Percentiles rank a stretch among this genome's conserved stretches.
Evolutionary conservation across 176 grass and related monocot genomes (phyloP).

Genomic region (Aegilops speltoides): DNA sequence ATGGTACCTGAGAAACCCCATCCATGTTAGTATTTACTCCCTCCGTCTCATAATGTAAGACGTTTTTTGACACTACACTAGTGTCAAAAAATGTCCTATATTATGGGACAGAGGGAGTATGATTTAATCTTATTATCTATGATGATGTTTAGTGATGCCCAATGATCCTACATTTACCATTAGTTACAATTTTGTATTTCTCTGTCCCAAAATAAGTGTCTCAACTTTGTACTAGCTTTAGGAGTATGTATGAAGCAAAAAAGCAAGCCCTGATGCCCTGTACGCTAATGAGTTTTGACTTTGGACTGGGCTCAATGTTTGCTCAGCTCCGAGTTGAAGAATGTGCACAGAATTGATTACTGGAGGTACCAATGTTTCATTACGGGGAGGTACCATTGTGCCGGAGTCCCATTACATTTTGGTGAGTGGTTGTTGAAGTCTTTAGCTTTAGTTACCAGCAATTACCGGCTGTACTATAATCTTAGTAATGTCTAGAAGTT

Average conservation of each 20-base stretch:
- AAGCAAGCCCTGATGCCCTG: not conserved
- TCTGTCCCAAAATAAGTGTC: no score
- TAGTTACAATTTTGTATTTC: not conserved
- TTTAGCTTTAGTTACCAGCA: slow-evolving; percentile 5
- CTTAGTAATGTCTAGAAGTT: not conserved
- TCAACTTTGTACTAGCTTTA: no score
- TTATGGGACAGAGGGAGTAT: no score
- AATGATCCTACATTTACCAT: not conserved
- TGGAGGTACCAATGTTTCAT: no score
- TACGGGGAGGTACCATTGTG: not conserved
- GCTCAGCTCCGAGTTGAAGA: not conserved
- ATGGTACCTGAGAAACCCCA: not conserved
- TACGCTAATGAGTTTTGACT: not conserved
- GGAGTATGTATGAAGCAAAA: not conserved
- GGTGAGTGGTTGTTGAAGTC: not conserved
- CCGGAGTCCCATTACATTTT: not conserved
- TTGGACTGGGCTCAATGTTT: not conserved
- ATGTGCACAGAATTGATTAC: not conserved
- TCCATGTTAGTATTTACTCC: not conserved
- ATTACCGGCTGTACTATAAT: slow-evolving; percentile 19
- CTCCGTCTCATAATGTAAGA: no score
- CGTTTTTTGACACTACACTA: no score
- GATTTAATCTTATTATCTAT: not conserved
- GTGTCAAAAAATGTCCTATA: no score
- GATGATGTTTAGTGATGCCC: not conserved